Percentiles rank a stretch among this genome's conserved stretches.
phyloP scores from a whole-genome alignment of 1,284 basidiomycete genomes.

The Cronartium quercuum region DNA sequence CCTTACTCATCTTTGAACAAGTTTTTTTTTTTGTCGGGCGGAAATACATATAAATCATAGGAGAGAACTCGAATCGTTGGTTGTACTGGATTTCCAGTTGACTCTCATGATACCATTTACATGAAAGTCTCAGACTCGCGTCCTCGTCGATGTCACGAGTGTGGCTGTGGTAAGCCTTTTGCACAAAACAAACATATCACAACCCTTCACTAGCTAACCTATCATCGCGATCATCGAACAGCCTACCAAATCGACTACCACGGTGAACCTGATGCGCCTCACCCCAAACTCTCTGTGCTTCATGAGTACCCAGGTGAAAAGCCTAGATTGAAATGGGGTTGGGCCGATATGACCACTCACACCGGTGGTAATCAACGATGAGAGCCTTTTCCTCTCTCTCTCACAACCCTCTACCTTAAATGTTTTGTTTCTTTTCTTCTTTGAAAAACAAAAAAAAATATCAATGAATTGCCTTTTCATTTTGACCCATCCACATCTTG shows the following conservation, averaged over 20 bases:
- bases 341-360: constrained; percentile 35
- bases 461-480: too few relatives aligned
- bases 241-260: constrained; percentile 47
- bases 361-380: constrained; percentile 32
- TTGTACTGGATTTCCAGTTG: constrained; percentile 83
- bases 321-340: constrained; percentile 35
- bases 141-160: constrained; percentile 73
- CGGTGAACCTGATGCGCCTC: constrained; percentile 41
- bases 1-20: too few relatives aligned
- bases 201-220: background rate
- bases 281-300: constrained; percentile 16
- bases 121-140: constrained; percentile 60
- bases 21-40: too few relatives aligned
- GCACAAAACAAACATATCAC: background rate
- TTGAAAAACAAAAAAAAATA: too few relatives aligned
- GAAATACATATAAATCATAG: constrained; percentile 52
- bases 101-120: constrained; percentile 86
- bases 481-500: too few relatives aligned
- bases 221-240: constrained; percentile 14
- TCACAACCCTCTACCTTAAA: background rate
- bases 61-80: constrained; percentile 73
- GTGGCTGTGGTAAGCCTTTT: constrained; percentile 66
- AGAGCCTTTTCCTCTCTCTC: background rate
- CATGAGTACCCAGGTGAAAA: constrained; percentile 35
- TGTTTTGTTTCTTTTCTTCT: background rate